Evolutionary conservation across 2,329 filamentous ascomycete species (phyloP), one percentile per base, ranked within the genome.

Genomic region (Didymella glomerata): DNA sequence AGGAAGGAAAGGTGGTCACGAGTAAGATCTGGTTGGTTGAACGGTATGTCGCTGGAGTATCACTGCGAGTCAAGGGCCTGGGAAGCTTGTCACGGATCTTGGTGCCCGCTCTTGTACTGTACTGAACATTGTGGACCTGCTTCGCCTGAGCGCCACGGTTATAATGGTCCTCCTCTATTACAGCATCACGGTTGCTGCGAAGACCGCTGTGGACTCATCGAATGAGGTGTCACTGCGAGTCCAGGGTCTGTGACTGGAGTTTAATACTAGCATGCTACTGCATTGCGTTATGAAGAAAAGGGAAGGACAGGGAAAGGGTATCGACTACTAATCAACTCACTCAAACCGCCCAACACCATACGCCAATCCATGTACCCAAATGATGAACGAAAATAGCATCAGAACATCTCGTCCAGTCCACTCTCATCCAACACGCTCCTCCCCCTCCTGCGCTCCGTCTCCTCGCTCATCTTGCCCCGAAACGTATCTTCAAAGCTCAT

Each of bases 401-500:
- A 76, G 46, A 76, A 76, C 72, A 76, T 76, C 50, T 76, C 74
- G 58, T 71, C 69, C 57, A 76, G 51, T 3, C 74, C 74, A 49
- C 73, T 76, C 51, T 76, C 72, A 9, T 73, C 68, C 22, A 75
- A 62, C 18, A 67, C 61, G 40, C 68, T 68, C 22, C 45, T 57
- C 18, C 60, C 65, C 24, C 68, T 62, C 16, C 48, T 44, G 2
- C 24, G 27, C 20, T 30, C 32, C 2, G 22, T 14, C 6, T 47
- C 38, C 28, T 52, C 25, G 24, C 1, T 54, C 57, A 10, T 57
- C 60, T 46, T 54, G 42, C 46, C 60, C n/a, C 32, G 50, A 61
- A 82, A 82, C 1, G 80, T 82, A 62, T 82, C 80, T 2, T 81
- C 78, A n/a, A 82, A 68, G 13, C 56, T 60, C 32, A 62, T 57